These are phyloP conservation scores for Vachellia collinsii DNA, from an alignment of 306 rosid species.

Conservation along the genomic window DNA sequence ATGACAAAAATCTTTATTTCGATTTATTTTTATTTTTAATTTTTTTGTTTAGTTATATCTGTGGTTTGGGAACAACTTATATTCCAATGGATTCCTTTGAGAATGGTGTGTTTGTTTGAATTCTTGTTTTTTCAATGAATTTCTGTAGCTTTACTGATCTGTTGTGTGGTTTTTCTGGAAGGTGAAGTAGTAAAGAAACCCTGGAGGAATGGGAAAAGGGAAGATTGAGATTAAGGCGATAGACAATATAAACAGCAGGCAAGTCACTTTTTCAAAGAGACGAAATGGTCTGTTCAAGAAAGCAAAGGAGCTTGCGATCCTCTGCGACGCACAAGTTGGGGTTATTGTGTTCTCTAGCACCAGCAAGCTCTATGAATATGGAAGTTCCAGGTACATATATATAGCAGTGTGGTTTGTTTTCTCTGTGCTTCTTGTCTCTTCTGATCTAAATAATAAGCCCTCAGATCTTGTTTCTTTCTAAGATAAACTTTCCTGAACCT, in stretches of 20 bases:
- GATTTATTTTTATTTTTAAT: no score
- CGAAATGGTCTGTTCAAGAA: constrained; percentile 47
- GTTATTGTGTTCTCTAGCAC: constrained; percentile 46
- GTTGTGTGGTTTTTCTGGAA: no score
- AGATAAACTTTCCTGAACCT: no score
- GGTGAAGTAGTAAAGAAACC: constrained; percentile 1
- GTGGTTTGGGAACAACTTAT: background rate
- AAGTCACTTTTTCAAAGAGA: constrained; percentile 53
- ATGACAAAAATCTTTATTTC: no score
- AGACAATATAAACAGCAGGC: constrained; percentile 38
- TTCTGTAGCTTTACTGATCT: background rate
- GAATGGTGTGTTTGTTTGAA: no score
- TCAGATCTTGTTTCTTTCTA: no score
- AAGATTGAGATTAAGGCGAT: constrained; percentile 26
- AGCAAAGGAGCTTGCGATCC: constrained; percentile 47
- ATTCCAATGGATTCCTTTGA: no score
- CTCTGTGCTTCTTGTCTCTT: no score
- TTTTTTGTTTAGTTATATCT: background rate
- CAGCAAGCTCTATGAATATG: constrained; percentile 42
- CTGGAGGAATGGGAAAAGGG: constrained; percentile 44
- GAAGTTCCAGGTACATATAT: constrained; percentile 33
- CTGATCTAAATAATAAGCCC: no score
- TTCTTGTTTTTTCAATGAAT: no score
- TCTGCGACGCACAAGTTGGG: constrained; percentile 53
- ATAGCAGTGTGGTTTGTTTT: no score